Base-by-base conservation (phyloP, 2,329 filamentous ascomycete species). In the Hirsutella minnesotensis region DNA sequence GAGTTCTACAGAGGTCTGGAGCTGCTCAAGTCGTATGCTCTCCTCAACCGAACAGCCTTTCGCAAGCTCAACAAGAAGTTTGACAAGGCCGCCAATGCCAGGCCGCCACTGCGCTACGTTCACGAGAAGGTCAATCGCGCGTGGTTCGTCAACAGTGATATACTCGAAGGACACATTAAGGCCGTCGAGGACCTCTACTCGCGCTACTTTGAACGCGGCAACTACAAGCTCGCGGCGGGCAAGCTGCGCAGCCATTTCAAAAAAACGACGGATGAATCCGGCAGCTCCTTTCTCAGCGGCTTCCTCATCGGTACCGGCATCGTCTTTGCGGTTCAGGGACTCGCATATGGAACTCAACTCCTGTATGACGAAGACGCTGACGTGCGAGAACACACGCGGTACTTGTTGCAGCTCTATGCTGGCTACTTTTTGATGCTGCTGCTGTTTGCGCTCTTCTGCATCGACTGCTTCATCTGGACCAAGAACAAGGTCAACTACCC, bases 11-110 rank as follows among this genome's bases (percentile, higher is more conserved):
- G 90, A 18, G 83, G 86, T 1, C 71, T 98, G 13, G 92, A 98
- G 58, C 68, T 96, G 38, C 72, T 98, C 46, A 96, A 95, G 64
- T 85, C 86, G 0, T 98, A 94, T 54, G 83, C 88, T 2, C 67
- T 94, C 19, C 70, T 95, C 13, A 98, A 98, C 60, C 77, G 87
- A 39, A 95, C 87, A 0, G 92, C 88, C 0, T 96, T 96, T 56
- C 81, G 89, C 27, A 98, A 98, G 62, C 87, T 98, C 57, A 95
- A 94, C 65, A 98, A 98, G 62, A 98, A 98, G 63, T 96, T 94
- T 59, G 89, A 96, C 70, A 98, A 96, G 65, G 79, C 83, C 2
- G 79, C 88, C 44, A 78, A 88, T 52, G 82, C 87, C 34, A 76
- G 83, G 10, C 86, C 86, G 0, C 75, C 82, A 0, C 75, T 84